Evolutionary conservation across 192 early-diverging fungal species (phyloP), one percentile per base, ranked within the genome.

Genomic region (Backusella westeae): DNA sequence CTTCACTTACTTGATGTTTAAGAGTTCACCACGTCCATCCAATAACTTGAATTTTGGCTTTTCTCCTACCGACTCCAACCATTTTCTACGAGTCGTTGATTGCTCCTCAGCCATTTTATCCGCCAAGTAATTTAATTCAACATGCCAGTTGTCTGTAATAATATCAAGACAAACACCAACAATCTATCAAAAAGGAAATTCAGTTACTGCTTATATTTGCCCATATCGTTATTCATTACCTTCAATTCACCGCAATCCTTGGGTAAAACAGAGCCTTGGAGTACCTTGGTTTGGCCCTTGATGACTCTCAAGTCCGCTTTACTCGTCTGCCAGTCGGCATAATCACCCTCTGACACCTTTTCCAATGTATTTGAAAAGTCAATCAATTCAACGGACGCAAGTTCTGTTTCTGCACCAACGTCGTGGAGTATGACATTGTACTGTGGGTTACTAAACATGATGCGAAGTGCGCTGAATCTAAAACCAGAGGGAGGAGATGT

Each of bases 221-320:
- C 32, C 32, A 32, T 32, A 2, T 32, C 32, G 32, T 2, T 59
- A 59, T 59, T 42, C 17, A 23, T 3, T 84, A 93, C 90, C 81
- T 90, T 89, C 9, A 94, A 21, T 44, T 87, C 87, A n/a, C 87
- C 85, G 35, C 89, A 85, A 26, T 87, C 85, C 34, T 69, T 59
- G 8, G 93, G 89, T 3, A 84, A 34, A 12, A 94, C 59, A 6
- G 71, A 52, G 3, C 89, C 87, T 80, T 94, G 91, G 34, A 91
- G 75, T 4, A 92, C 88, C 41, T 85, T 86, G 23, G 82, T 88
- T 53, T 79, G 79, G 23, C 83, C 81, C 29, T 86, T 86, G 3
- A 39, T 70, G 34, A 94, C 67, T n/a, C 83, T 77, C 53, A 93
- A 71, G 73, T 88, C 79, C 9, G 81, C 87, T 9, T 52, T 34